phyloP scores from a whole-genome alignment of 139 green algal species.

The Chlamydomonas schloesseri region DNA sequence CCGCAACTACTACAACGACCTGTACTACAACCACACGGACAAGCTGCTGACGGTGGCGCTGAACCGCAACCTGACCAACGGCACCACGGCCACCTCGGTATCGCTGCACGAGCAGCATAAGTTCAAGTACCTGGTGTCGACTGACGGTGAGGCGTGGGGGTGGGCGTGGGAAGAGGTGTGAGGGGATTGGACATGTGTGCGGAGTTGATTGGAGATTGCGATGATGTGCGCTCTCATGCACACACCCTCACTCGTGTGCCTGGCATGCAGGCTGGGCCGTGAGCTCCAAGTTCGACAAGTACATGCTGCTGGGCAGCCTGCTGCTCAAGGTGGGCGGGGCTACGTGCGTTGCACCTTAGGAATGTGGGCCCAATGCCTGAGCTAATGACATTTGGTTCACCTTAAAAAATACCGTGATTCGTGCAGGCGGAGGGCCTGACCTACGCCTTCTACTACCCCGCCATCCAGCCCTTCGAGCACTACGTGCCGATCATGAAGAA shows the following conservation, averaged over 20 bases:
- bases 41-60: conserved; percentile 23
- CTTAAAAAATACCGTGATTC: background rate
- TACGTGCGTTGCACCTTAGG: too few species aligned
- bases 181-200: too few species aligned
- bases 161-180: too few species aligned
- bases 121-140: conserved; percentile 38
- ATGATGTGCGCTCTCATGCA: too few species aligned
- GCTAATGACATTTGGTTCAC: too few species aligned
- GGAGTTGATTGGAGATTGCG: too few species aligned
- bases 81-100: background rate
- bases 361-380: too few species aligned
- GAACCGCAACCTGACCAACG: too few species aligned
- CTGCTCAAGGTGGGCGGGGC: conserved; percentile 20
- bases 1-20: conserved; percentile 2
- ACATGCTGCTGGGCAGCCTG: conserved; percentile 29
- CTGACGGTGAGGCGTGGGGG: too few species aligned
- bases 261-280: conserved; percentile 3
- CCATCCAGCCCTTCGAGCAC: conserved; percentile 4
- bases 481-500: background rate
- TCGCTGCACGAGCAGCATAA: conserved; percentile 27
- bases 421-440: background rate
- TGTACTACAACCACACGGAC: conserved; percentile 25
- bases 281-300: conserved; percentile 43
- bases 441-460: background rate
- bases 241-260: too few species aligned